phyloP scores from a whole-genome alignment of 2,329 filamentous ascomycete species.

The Cladophialophora exuberans region DNA sequence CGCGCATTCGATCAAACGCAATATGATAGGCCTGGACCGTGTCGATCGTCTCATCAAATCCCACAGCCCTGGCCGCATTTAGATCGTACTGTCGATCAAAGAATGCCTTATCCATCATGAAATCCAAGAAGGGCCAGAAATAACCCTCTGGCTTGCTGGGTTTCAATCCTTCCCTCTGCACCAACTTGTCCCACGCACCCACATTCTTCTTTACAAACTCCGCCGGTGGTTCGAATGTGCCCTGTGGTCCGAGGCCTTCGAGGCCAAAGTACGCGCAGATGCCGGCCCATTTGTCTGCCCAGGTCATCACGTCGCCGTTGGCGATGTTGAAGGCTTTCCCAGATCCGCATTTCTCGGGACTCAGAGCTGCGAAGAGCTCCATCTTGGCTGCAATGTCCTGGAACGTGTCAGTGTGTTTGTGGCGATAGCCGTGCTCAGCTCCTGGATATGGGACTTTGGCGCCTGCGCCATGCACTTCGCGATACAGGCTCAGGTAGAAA shows the following conservation, averaged over 20 bases:
- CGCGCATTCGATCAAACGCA: slow-evolving; percentile 36
- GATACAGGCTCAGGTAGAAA: slow-evolving; percentile 38
- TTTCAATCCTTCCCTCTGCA: slow-evolving; percentile 22
- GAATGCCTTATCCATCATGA: slow-evolving; percentile 31
- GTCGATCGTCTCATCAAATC: slow-evolving; percentile 32
- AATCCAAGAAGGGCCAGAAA: slow-evolving; percentile 29
- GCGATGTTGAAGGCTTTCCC: slow-evolving; percentile 37
- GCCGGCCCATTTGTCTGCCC: slow-evolving; percentile 36
- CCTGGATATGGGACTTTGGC: slow-evolving; percentile 37
- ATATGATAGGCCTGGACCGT: slow-evolving; percentile 30
- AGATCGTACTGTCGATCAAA: slow-evolving; percentile 36
- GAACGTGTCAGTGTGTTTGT: slow-evolving; percentile 36
- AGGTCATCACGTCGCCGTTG: slow-evolving; percentile 34
- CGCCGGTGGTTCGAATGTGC: slow-evolving; percentile 18
- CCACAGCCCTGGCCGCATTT: slow-evolving; percentile 27
- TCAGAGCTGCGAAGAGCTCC: slow-evolving; percentile 37
- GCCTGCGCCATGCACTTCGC: slow-evolving; percentile 33
- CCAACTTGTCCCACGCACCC: slow-evolving; percentile 26
- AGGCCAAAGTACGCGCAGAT: slow-evolving; percentile 40
- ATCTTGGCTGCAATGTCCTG: slow-evolving; percentile 36
- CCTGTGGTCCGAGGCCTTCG: slow-evolving; percentile 32
- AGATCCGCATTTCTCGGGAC: slow-evolving; percentile 32
- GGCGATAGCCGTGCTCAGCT: slow-evolving; percentile 29
- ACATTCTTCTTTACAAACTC: slow-evolving; percentile 30
- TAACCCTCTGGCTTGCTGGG: slow-evolving; percentile 27